Conservation (phyloP, 352 stramenopile genomes). For the Globisporangium yorkense region DNA sequence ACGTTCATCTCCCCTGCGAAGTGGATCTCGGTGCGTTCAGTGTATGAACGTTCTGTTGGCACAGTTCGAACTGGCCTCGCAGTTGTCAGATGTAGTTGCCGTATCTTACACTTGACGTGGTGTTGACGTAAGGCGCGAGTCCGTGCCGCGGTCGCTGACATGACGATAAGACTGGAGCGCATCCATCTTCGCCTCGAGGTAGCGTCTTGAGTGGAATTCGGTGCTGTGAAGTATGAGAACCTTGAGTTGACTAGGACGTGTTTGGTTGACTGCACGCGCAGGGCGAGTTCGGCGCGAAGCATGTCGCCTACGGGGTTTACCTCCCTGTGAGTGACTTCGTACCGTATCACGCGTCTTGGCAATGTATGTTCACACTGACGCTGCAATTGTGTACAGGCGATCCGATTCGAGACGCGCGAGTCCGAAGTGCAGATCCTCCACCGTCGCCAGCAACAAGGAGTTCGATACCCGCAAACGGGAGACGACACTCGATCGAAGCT, state of each 20-base stretch:
- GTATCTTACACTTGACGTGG: not conserved
- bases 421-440: slow-evolving; percentile 57
- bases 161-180: slow-evolving; percentile 52
- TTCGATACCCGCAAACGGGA: slow-evolving; percentile 30
- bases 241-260: not conserved
- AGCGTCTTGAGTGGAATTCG: not conserved
- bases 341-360: too few relatives aligned
- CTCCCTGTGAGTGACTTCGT: slow-evolving; percentile 19
- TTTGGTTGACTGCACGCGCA: slow-evolving; percentile 6
- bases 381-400: slow-evolving; percentile 19
- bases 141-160: slow-evolving; percentile 40
- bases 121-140: slow-evolving; percentile 29
- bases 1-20: slow-evolving; percentile 46
- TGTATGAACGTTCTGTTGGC: not conserved
- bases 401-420: slow-evolving; percentile 46
- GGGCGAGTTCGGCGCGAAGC: slow-evolving; percentile 31
- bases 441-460: slow-evolving; percentile 41
- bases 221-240: not conserved
- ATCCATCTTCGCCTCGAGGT: slow-evolving; percentile 73
- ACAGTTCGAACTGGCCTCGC: not conserved
- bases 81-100: not conserved
- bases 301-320: slow-evolving; percentile 51
- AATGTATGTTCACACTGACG: not conserved
- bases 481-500: slow-evolving; percentile 43
- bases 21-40: slow-evolving; percentile 42